Evolutionary conservation across 78 protist genomes (phyloP), one percentile per base, ranked within the genome.

Genomic region (Salpingoeca rosetta): DNA sequence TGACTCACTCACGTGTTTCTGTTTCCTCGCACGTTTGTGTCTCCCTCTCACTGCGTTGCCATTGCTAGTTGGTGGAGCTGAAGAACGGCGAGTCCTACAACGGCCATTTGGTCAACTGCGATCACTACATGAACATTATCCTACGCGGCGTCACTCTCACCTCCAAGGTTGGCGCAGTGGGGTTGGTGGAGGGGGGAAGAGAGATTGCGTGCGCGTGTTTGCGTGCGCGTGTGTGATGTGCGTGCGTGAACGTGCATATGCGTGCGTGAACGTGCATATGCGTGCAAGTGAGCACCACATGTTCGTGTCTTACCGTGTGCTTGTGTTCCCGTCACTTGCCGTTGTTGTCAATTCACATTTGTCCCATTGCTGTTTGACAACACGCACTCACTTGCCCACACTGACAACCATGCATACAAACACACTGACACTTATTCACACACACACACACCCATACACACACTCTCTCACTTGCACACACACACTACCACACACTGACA

Each of bases 61-160:
- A n/a, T n/a, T n/a, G n/a, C n/a, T n/a, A 94, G 98, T 87, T 92
- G 65, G 94, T 96, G 3, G 98, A 96, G 80, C 84, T 96, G 73
- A 96, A 96, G 87, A 95, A 92, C 81, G 98, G 98, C 22, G 98
- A 95, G 83, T 94, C 97, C 39, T 95, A 90, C 94, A 95, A 95
- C 86, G 98, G 98, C 2, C 28, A 57, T 38, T 84, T 96, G 25
- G 91, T 84, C 17, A 87, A 78, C 45, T 96, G 98, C 80, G 98
- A 96, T 83, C 86, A 75, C 74, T 94, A 92, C 92, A 95, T 95
- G 98, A 95, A 95, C 83, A 89, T 95, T 84, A 92, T 84, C 56
- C 44, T 96, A 72, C 73, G 83, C 25, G 93, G 88, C 28, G 97
- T 93, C 28, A 91, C 91, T 79, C 86, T 90, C 90, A 96, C 97